A percentile compares a stretch with the other conserved stretches of the same genome.
These are phyloP conservation scores for Pyrus pyrifolia DNA, from an alignment of 306 rosid genomes.

Conservation along the genomic window DNA sequence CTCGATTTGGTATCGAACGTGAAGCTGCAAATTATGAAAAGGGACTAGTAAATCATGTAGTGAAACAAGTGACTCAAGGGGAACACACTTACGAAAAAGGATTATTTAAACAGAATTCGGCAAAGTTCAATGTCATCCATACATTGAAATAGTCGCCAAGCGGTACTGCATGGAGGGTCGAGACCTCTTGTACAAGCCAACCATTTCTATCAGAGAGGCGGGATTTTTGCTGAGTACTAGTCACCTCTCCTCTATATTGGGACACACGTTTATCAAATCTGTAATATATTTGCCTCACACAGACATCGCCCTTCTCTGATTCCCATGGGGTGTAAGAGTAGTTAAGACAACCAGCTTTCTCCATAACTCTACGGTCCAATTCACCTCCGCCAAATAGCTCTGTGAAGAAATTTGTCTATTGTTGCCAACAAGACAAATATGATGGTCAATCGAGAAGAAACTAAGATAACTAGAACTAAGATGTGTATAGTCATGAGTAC, in stretches of 20 bases:
- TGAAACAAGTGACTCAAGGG: not conserved
- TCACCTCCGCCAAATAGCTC: constrained; percentile 78
- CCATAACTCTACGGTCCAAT: constrained; percentile 71
- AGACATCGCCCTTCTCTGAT: constrained; percentile 53
- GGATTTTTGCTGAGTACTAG: constrained; percentile 67
- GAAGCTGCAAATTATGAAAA: constrained; percentile 59
- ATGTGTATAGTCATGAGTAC: not conserved
- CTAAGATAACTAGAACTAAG: not conserved
- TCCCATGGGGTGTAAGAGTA: constrained; percentile 90
- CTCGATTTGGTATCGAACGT: constrained; percentile 71
- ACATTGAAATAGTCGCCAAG: constrained; percentile 85
- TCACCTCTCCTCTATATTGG: constrained; percentile 70
- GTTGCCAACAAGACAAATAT: constrained; percentile 20
- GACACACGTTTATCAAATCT: constrained; percentile 63
- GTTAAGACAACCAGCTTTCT: constrained; percentile 65
- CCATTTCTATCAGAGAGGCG: constrained; percentile 49
- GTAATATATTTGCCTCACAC: constrained; percentile 74
- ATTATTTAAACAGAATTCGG: constrained; percentile 3
- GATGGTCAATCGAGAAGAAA: constrained; percentile 5
- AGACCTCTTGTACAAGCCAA: constrained; percentile 82
- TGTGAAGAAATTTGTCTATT: constrained; percentile 59
- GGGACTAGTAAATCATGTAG: constrained; percentile 7
- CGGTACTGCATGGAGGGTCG: constrained; percentile 82
- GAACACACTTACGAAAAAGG: not conserved
- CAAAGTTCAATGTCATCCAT: constrained; percentile 23